Base-by-base conservation (phyloP, 2,329 filamentous ascomycete species). In the Cladophialophora yegresii region DNA sequence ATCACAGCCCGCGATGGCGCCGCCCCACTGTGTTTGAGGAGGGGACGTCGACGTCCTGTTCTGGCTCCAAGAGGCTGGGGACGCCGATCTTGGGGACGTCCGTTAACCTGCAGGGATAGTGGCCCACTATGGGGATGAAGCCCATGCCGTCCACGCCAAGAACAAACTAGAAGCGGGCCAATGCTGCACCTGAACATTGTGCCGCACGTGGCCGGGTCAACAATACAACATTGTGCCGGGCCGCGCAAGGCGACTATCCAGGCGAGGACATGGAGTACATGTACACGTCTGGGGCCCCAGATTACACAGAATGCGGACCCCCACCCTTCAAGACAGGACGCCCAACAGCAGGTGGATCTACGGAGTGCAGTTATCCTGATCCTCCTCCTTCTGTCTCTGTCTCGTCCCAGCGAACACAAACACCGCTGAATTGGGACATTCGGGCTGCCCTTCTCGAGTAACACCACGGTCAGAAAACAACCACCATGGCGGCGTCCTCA, bases 281-380 rank as follows among this genome's bases (percentile, higher is more conserved):
- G 32, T 40, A 55, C 53, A 2, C n/a, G 51, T 54, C 26, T 54
- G 51, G 51, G 51, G 51, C 51, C 53, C 53, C 53, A 33, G 53
- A 55, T 55, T 40, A 3, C 26, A 28, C 26, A n/a, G n/a, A n/a
- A n/a, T n/a, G n/a, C n/a, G n/a, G 16, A 32, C 33, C 53, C 53
- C 53, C 53, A 36, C 53, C 53, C 23, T 55, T n/a, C 26, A 40
- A 13, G 26, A 36, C n/a, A 55, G n/a, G n/a, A n/a, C n/a, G n/a
- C n/a, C n/a, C n/a, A n/a, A n/a, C n/a, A n/a, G n/a, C n/a, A n/a
- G 20, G 53, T 55, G 53, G 53, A 55, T 55, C 53, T 22, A 32
- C 10, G 40, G 28, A n/a, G 26, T 28, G 26, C 26, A 28, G 26
- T 6, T 13, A 6, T 55, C 5, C 30, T 33, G 53, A 55, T 55